These are phyloP conservation scores for Wickerhamiella allomyrinae DNA, from an alignment of 805 yeast species.

Conservation along the genomic window DNA sequence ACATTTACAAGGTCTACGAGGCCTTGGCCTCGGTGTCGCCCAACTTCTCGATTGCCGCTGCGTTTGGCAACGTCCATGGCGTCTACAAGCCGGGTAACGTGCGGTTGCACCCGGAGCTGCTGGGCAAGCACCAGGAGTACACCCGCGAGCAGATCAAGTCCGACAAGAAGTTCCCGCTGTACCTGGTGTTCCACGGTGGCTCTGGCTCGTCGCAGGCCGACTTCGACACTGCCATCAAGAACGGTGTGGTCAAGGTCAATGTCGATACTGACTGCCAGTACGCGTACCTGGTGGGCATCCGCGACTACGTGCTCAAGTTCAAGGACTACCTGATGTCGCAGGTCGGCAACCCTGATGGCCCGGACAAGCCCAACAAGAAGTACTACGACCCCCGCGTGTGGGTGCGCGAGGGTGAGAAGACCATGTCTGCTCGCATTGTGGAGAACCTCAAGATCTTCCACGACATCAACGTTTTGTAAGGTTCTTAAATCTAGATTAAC, in stretches of 20 bases:
- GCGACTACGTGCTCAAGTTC: constrained; percentile 92
- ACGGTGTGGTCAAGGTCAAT: constrained; percentile 98
- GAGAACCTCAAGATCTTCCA: constrained; percentile 78
- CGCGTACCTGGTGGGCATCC: constrained; percentile 93
- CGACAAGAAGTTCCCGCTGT: constrained; percentile 54
- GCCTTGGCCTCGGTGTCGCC: constrained; percentile 86
- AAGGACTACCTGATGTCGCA: constrained; percentile 80
- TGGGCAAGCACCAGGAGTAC: constrained; percentile 90
- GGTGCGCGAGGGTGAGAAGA: constrained; percentile 99
- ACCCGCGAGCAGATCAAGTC: constrained; percentile 55
- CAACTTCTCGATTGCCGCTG: constrained; percentile 98
- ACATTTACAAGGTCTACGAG: constrained; percentile 80
- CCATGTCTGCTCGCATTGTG: constrained; percentile 76
- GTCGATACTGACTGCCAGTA: constrained; percentile 98
- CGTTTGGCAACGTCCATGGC: constrained; percentile 99
- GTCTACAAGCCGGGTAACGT: constrained; percentile 99
- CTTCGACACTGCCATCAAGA: constrained; percentile 76
- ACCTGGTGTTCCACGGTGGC: constrained; percentile 99
- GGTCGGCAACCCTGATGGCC: constrained; percentile 99
- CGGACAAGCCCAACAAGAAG: constrained; percentile 98
- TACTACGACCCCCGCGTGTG: constrained; percentile 99
- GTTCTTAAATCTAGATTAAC: no score
- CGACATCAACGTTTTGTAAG: constrained; percentile 22
- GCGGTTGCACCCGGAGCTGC: constrained; percentile 76
- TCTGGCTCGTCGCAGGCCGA: constrained; percentile 92